These are phyloP conservation scores for Leccinum boreale DNA, from an alignment of 768 basidiomycete species.

Conservation along the genomic window DNA sequence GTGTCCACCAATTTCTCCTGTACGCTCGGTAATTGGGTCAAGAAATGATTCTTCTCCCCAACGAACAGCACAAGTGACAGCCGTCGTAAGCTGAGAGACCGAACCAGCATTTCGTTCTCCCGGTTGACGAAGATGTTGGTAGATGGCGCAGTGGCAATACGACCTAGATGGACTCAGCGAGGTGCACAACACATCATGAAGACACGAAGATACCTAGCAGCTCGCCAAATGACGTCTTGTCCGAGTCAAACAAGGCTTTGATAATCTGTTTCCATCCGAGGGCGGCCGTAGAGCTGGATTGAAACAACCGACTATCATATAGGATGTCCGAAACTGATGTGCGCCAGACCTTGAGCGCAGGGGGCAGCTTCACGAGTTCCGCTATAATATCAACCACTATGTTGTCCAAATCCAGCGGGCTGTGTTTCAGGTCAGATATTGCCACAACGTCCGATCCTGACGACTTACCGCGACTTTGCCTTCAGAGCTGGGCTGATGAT, in stretches of 20 bases:
- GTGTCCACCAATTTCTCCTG: constrained; percentile 97
- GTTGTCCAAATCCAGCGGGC: constrained; percentile 76
- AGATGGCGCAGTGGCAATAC: constrained; percentile 80
- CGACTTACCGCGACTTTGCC: constrained; percentile 62
- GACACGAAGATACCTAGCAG: constrained; percentile 58
- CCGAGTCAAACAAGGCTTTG: constrained; percentile 76
- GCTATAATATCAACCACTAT: constrained; percentile 63
- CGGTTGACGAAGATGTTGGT: constrained; percentile 95
- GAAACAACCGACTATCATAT: constrained; percentile 86
- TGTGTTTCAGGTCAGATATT: constrained; percentile 24
- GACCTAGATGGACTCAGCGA: constrained; percentile 42
- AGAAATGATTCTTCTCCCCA: constrained; percentile 87
- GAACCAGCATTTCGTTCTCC: constrained; percentile 88
- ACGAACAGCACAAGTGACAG: constrained; percentile 84
- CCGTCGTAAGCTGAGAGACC: constrained; percentile 83
- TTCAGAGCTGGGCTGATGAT: constrained; percentile 80
- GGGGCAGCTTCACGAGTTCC: constrained; percentile 77
- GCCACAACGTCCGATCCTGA: background rate
- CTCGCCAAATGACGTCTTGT: constrained; percentile 84
- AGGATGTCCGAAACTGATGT: constrained; percentile 75
- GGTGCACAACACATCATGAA: constrained; percentile 30
- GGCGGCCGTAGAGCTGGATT: constrained; percentile 54
- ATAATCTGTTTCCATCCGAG: constrained; percentile 75
- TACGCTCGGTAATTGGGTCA: constrained; percentile 87
- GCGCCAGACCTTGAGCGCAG: constrained; percentile 83